A percentile compares a stretch with the other conserved stretches of the same genome.
Conservation (phyloP, 768 basidiomycete species). For the Myochromella boudieri region DNA sequence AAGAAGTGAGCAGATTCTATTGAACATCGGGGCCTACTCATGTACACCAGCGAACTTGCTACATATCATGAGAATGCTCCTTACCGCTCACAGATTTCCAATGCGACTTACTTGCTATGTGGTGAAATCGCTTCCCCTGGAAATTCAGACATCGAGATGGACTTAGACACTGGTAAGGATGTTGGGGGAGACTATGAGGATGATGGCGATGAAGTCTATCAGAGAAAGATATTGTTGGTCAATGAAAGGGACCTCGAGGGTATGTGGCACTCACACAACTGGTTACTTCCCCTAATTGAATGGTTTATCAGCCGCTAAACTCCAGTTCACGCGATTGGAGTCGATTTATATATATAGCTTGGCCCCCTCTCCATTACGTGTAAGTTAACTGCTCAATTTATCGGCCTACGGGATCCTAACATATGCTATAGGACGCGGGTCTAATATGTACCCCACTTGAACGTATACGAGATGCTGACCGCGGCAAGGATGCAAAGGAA, state of each 20-base stretch:
- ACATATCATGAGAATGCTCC: slow-evolving; percentile 50
- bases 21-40: neutral
- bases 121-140: slow-evolving; percentile 43
- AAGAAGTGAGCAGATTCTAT: slow-evolving; percentile 58
- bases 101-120: slow-evolving; percentile 72
- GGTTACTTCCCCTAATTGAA: neutral
- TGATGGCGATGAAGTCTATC: slow-evolving; percentile 43
- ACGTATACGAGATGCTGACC: slow-evolving; percentile 38
- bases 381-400: slow-evolving; percentile 31
- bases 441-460: slow-evolving; percentile 42
- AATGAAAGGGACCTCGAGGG: slow-evolving; percentile 66
- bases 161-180: slow-evolving; percentile 32
- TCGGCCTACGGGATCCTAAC: too few species aligned
- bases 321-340: slow-evolving; percentile 50
- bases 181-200: slow-evolving; percentile 31
- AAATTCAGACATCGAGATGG: slow-evolving; percentile 33
- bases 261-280: slow-evolving; percentile 29
- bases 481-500: slow-evolving; percentile 37
- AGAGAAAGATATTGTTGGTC: slow-evolving; percentile 55
- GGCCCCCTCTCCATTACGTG: slow-evolving; percentile 61
- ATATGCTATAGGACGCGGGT: slow-evolving; percentile 44
- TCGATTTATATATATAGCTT: slow-evolving; percentile 71
- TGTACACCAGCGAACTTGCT: slow-evolving; percentile 55
- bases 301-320: slow-evolving; percentile 47
- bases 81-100: slow-evolving; percentile 38